These are phyloP conservation scores for Russula dissimulans DNA, from an alignment of 768 basidiomycete species.

Conservation along the genomic window DNA sequence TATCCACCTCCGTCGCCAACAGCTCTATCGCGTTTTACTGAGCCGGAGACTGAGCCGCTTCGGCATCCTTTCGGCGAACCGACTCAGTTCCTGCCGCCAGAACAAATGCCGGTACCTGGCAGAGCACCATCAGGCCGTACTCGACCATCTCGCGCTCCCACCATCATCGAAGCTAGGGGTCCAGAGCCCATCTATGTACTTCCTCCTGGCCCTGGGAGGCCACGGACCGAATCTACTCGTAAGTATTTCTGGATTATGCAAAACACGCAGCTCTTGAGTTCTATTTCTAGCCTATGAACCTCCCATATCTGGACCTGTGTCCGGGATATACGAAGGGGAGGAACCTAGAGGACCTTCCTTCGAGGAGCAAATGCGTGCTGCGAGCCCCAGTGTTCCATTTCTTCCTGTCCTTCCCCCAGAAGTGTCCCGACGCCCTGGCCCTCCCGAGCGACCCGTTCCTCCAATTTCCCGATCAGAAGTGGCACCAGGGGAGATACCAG, in stretches of 20 bases:
- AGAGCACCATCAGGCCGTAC: background rate
- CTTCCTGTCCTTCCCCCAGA: background rate
- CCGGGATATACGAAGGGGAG: background rate
- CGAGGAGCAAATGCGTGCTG: background rate
- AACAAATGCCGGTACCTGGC: background rate
- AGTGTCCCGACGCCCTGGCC: background rate
- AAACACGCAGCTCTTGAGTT: background rate
- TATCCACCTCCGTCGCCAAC: slow-evolving; percentile 3
- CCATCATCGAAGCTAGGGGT: slow-evolving; percentile 12
- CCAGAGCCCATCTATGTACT: slow-evolving; percentile 7
- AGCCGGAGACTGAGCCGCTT: background rate
- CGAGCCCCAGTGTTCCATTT: slow-evolving; percentile 1
- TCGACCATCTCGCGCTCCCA: slow-evolving; percentile 6
- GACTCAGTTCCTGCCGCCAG: background rate
- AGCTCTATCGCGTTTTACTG: background rate
- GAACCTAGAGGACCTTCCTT: background rate
- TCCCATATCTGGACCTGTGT: slow-evolving; percentile 6
- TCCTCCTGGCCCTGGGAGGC: background rate
- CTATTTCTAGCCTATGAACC: slow-evolving; percentile 3
- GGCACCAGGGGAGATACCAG: background rate
- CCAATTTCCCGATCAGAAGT: too few species aligned
- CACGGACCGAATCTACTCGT: slow-evolving; percentile 3
- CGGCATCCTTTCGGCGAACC: slow-evolving; percentile 3
- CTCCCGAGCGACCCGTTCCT: background rate
- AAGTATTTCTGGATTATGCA: background rate